Evolutionary conservation across 2,329 filamentous ascomycete species (phyloP), one percentile per base, ranked within the genome.

Genomic region (Neoscytalidium dimidiatum): DNA sequence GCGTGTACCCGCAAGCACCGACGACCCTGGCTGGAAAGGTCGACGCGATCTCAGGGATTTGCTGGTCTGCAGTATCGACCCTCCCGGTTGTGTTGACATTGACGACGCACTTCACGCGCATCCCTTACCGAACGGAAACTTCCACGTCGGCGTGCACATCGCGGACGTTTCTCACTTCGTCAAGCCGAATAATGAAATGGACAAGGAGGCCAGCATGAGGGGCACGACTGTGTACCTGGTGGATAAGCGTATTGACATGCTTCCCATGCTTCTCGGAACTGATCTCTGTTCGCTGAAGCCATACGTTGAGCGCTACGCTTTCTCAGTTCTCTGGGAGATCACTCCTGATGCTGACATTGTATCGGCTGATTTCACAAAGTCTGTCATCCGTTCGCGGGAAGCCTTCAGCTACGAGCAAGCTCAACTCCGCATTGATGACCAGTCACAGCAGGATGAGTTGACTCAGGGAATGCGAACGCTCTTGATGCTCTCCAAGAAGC

Each of bases 161-260:
- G 96, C 95, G 29, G 95, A 99, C 77, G 95, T 99, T n/a, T 98
- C 95, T 9, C 91, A 99, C 79, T 99, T 99, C 74, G 95, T 99
- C 72, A 96, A 95, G 79, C 94, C 96, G 28, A 93, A 92, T 77
- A 99, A 94, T 73, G 90, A 95, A 62, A 99, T 99, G 95, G 96
- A 99, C 75, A 87, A 89, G 53, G 95, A 99, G 80, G 95, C 95
- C 3, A 95, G 92, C 74, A 88, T 96, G 73, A 90, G 95, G 72
- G 95, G 95, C 67, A 98, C 95, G 4, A 98, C 94, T 0, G 95
- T 99, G 29, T 99, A 99, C 76, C 84, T 99, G 17, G 95, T 99
- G 3, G 95, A 99, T 79, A 99, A 99, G 84, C 93, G 95, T 72
- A 99, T 99, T 72, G 96, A 99, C 82, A 99, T 99, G 96, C 85